Evolutionary conservation across 192 early-diverging fungal genomes (phyloP), one percentile per base, ranked within the genome.

Genomic region (Podila epicladia): DNA sequence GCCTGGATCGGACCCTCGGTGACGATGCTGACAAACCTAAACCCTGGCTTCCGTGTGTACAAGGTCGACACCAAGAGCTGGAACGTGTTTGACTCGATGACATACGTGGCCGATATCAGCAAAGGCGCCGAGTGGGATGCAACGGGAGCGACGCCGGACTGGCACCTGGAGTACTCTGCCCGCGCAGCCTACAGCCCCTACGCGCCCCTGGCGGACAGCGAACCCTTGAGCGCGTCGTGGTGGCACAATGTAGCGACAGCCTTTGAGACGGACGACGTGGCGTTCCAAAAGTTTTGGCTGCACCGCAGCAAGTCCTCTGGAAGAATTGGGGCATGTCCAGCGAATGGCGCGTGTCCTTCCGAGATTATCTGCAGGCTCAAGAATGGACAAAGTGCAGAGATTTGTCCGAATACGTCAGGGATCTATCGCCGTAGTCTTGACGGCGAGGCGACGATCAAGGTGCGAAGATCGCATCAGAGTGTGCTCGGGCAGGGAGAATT

Each of bases 21-120:
- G 38, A 86, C 87, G 4, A 85, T 87, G 3, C 88, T 77, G 58
- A 72, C 67, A 11, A 72, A 87, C 26, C 33, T 89, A 31, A 89
- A 89, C 70, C 85, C 88, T 53, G 85, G 84, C n/a, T 88, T 88
- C 73, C 84, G 88, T 67, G 70, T 89, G 2, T 89, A 89, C 74
- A 87, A 85, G 51, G 77, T 89, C 48, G 88, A 89, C 64, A 71
- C 85, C 45, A 72, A 84, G 65, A 85, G 84, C 65, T 87, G 84
- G 74, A 85, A 87, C 49, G 84, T 89, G 9, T 73, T 89, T 20
- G 88, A 89, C 62, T 74, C 86, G 4, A 60, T 78, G 32, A 89
- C 88, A 2, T 89, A 89, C 64, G 65, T 85, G 51, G 88, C 88
- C 15, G 83, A 89, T 58, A 63, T 89, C 15, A 72, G 77, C 63